Conservation (phyloP, 306 rosid species). For the Castanopsis chinensis region DNA sequence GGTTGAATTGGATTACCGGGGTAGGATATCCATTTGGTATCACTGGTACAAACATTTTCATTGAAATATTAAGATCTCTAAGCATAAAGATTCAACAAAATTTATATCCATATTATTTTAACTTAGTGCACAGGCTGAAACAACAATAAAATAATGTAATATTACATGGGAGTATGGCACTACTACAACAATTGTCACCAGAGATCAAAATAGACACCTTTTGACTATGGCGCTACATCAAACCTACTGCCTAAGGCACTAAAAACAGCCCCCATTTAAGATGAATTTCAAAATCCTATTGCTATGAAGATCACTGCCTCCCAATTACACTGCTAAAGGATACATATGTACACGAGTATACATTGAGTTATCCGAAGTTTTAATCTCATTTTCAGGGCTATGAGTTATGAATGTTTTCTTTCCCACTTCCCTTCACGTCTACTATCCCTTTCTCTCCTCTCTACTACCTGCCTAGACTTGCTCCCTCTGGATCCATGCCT, state of each 20-base stretch:
- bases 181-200: too few species aligned
- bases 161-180: too few species aligned
- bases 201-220: too few species aligned
- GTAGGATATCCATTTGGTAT: too few species aligned
- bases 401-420: conserved; percentile 65
- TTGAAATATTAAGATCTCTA: not conserved
- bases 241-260: too few species aligned
- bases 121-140: not conserved
- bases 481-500: conserved; percentile 79
- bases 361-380: not conserved
- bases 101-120: not conserved
- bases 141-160: not conserved
- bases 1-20: too few species aligned
- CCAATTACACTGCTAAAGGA: not conserved
- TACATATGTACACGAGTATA: too few species aligned
- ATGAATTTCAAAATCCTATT: not conserved
- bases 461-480: conserved; percentile 75
- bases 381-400: not conserved
- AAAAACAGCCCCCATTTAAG: not conserved
- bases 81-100: not conserved
- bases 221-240: too few species aligned
- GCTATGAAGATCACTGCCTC: not conserved
- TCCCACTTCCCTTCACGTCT: conserved; percentile 98
- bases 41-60: not conserved
- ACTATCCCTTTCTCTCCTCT: conserved; percentile 75